Conservation (phyloP, 2,329 filamentous ascomycete genomes). For the Xylariaceae sp. region DNA sequence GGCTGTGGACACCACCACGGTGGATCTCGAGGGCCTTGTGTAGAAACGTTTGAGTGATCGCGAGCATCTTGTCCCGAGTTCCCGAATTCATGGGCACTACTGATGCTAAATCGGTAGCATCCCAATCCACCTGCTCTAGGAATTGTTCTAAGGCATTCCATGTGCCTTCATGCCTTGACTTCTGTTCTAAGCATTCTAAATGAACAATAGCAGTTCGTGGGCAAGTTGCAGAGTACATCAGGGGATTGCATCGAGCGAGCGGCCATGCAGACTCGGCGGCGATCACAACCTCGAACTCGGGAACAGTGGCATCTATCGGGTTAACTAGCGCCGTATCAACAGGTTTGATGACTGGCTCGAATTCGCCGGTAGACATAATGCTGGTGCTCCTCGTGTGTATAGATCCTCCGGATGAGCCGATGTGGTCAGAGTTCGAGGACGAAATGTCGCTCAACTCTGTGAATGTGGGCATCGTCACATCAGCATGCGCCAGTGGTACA, state of each 20-base stretch:
- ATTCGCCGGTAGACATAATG: conserved; percentile 50
- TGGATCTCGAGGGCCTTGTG: conserved; percentile 75
- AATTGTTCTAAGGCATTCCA: conserved; percentile 54
- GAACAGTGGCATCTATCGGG: conserved; percentile 42
- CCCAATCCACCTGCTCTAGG: conserved; percentile 46
- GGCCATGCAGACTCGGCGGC: conserved; percentile 58
- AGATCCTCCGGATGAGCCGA: conserved; percentile 51
- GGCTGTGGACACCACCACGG: conserved; percentile 53
- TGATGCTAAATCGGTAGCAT: conserved; percentile 45
- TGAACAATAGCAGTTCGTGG: conserved; percentile 58
- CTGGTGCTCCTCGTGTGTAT: conserved; percentile 55
- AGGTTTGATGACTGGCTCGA: conserved; percentile 43
- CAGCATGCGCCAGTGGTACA: conserved; percentile 42
- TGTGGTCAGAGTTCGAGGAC: conserved; percentile 50
- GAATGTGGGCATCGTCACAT: conserved; percentile 46
- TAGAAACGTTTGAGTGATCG: conserved; percentile 72
- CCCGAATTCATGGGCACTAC: conserved; percentile 53
- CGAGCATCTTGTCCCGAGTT: conserved; percentile 72
- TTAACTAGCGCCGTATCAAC: conserved; percentile 39
- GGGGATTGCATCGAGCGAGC: conserved; percentile 56
- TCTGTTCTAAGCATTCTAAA: conserved; percentile 56
- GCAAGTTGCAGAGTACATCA: conserved; percentile 51
- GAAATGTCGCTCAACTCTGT: conserved; percentile 50
- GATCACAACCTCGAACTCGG: conserved; percentile 55
- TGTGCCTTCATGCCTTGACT: conserved; percentile 53